Conservation (phyloP, 805 yeast species). For the Huiozyma sinensis region DNA sequence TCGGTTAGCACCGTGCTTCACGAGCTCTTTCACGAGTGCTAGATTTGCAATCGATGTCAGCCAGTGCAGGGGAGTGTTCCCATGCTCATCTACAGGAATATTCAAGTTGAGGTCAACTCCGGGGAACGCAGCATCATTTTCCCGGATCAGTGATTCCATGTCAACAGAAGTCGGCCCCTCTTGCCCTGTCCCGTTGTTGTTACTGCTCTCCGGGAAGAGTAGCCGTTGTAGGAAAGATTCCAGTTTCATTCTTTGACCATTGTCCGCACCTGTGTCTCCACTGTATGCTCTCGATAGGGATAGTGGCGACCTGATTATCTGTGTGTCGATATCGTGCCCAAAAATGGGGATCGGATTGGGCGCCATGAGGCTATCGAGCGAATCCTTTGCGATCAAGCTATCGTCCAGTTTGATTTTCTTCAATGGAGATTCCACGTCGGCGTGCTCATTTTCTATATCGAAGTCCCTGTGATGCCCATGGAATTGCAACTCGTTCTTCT, state of each 20-base stretch:
- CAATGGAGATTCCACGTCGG: slow-evolving; percentile 16
- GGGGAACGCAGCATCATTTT: slow-evolving; percentile 19
- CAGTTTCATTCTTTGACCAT: slow-evolving; percentile 19
- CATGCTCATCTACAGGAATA: slow-evolving; percentile 84
- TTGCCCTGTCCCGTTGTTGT: background rate
- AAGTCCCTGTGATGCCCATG: slow-evolving; percentile 1
- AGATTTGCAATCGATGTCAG: slow-evolving; percentile 83
- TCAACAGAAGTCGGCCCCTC: slow-evolving; percentile 1
- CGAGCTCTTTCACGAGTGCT: slow-evolving; percentile 55
- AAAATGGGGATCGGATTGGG: slow-evolving; percentile 7
- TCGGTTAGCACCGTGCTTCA: slow-evolving; percentile 57
- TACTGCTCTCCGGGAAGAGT: slow-evolving; percentile 18
- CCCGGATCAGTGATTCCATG: slow-evolving; percentile 16
- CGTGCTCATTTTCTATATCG: slow-evolving; percentile 3
- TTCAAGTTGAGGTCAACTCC: slow-evolving; percentile 43
- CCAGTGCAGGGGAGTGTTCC: slow-evolving; percentile 93
- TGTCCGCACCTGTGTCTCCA: slow-evolving; percentile 4
- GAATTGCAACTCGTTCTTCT: too few species aligned
- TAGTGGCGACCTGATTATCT: slow-evolving; percentile 6
- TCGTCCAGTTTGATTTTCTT: slow-evolving; percentile 13
- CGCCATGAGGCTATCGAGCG: background rate
- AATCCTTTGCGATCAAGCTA: background rate
- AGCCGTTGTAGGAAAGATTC: slow-evolving; percentile 25
- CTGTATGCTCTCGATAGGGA: slow-evolving; percentile 1
- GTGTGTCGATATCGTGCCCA: slow-evolving; percentile 10